A percentile compares a stretch with the other conserved stretches of the same genome.
These are phyloP conservation scores for Vaccinium macrocarpon DNA, from an alignment of 148 eudicot species.

Conservation along the genomic window DNA sequence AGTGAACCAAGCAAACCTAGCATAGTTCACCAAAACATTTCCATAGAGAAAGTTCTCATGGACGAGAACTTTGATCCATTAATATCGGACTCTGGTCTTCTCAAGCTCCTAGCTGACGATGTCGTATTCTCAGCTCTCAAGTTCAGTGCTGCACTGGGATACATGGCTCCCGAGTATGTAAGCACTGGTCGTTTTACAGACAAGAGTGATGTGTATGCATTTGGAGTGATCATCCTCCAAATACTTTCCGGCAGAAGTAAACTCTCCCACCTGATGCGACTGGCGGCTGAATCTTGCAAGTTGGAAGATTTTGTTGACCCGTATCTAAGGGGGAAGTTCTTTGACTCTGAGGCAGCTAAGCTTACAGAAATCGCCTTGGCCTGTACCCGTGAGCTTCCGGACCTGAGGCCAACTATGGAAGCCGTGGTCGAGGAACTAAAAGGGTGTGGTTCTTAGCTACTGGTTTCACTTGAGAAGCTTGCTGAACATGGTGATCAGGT, in stretches of 20 bases:
- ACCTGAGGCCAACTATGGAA: constrained; percentile 61
- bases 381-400: constrained; percentile 70
- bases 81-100: constrained; percentile 70
- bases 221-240: constrained; percentile 77
- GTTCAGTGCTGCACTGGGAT: constrained; percentile 90
- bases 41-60: constrained; percentile 76
- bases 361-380: constrained; percentile 52
- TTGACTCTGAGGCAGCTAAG: constrained; percentile 42
- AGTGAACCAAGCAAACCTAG: constrained; percentile 53
- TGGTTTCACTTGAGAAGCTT: background rate
- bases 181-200: constrained; percentile 91
- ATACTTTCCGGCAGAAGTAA: constrained; percentile 64
- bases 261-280: constrained; percentile 44
- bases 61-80: constrained; percentile 60
- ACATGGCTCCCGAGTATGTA: constrained; percentile 89
- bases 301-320: constrained; percentile 62
- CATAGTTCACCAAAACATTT: constrained; percentile 82
- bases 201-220: constrained; percentile 88
- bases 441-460: background rate
- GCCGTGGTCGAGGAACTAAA: constrained; percentile 49
- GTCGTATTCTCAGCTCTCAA: constrained; percentile 81
- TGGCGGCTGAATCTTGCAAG: constrained; percentile 49
- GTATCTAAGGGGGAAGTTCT: constrained; percentile 52
- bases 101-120: constrained; percentile 90
- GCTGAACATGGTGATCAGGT: background rate